Evolutionary conservation across 1,284 basidiomycete species (phyloP), one percentile per base, ranked within the genome.

Genomic region (Mrakiaceae sp.): DNA sequence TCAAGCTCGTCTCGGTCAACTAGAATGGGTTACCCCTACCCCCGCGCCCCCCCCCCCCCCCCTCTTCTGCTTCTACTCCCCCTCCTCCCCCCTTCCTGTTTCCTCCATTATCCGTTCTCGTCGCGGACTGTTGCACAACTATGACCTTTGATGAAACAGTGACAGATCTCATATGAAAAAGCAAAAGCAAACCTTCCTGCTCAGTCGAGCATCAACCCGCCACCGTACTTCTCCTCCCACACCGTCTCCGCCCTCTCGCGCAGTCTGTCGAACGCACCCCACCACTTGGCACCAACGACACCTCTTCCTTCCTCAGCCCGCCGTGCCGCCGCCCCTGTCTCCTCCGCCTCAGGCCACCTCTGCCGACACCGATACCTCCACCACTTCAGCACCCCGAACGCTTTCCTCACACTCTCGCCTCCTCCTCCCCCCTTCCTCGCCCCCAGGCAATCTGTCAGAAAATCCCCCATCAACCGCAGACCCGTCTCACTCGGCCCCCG

Each of bases 301-400:
- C 82, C 44, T 80, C 79, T 67, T 79, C 76, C 76, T 86, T 82
- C 86, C 50, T 86, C 78, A 66, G 60, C 63, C 63, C 69, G 62
- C 60, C 64, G 60, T 67, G 70, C 64, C 70, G 74, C 75, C 69
- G 71, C 75, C 27, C 69, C 69, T 46, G 72, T 75, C 9, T 78
- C 76, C 51, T 78, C 78, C 46, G 78, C 76, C 54, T 79, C 78
- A 49, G 75, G 74, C 50, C 59, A 71, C 53, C 67, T 70, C 60
- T 72, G 71, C 59, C 64, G 67, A 60, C 72, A 68, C 16, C 76
- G 58, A 4, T 68, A 67, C 57, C 68, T 70, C 89, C 90, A 91
- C 84, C 87, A 91, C 71, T 81, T 84, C 77, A 90, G 78, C 39
- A 89, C 81, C 43, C 81, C 81, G 3, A 86, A 74, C 49, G 84